Conservation (phyloP, 2,329 filamentous ascomycete genomes). For the Exophiala viscosa region DNA sequence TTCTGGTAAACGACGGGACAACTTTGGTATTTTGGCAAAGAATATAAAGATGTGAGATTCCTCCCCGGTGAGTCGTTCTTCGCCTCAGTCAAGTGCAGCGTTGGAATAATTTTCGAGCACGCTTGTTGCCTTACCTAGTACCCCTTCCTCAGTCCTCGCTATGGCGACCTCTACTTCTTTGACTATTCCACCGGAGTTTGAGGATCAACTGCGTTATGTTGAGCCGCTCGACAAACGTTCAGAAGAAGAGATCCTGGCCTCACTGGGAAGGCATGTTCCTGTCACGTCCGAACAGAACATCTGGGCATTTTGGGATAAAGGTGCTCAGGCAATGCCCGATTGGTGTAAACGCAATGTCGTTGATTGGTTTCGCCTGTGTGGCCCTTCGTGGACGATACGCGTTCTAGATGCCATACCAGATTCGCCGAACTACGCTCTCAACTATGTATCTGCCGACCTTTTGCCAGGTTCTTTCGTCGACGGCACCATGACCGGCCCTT, state of each 20-base stretch:
- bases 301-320: slow-evolving; percentile 58
- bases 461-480: slow-evolving; percentile 53
- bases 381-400: slow-evolving; percentile 49
- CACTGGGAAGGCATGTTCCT: slow-evolving; percentile 12
- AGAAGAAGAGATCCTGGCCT: slow-evolving; percentile 17
- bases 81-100: too few relatives aligned
- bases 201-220: slow-evolving; percentile 9
- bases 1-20: too few relatives aligned
- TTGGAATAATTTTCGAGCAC: too few relatives aligned
- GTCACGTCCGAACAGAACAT: slow-evolving; percentile 46
- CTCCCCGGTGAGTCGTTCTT: too few relatives aligned
- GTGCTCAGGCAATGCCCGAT: slow-evolving; percentile 48
- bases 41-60: too few relatives aligned
- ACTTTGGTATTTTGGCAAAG: too few relatives aligned
- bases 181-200: slow-evolving; percentile 24
- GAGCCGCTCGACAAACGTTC: slow-evolving; percentile 11
- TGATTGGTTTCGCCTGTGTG: slow-evolving; percentile 54
- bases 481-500: slow-evolving; percentile 48
- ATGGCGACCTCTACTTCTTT: slow-evolving; percentile 5
- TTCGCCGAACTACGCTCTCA: slow-evolving; percentile 48
- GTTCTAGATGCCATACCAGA: slow-evolving; percentile 46
- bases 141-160: not conserved
- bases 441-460: slow-evolving; percentile 46
- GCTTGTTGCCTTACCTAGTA: not conserved
- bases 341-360: slow-evolving; percentile 54